phyloP scores from a whole-genome alignment of 805 yeast genomes.

The Helenozyma baotianmanensis region DNA sequence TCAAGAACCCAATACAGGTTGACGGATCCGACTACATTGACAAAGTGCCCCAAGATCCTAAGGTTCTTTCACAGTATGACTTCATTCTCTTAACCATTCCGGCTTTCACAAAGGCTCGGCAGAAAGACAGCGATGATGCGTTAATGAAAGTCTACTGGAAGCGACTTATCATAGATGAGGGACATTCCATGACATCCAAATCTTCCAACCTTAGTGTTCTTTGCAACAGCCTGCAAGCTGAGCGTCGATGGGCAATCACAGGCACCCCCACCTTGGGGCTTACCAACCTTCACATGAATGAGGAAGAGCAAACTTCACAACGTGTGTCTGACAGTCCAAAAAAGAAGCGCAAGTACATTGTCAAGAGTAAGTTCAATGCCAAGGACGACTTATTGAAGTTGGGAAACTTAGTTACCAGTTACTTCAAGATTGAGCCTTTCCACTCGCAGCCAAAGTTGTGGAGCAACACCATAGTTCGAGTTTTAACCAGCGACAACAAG shows the following conservation, averaged over 20 bases:
- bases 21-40: slow-evolving; percentile 16
- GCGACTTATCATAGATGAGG: slow-evolving; percentile 69
- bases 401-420: slow-evolving; percentile 49
- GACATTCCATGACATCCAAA: slow-evolving; percentile 58
- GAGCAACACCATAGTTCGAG: slow-evolving; percentile 43
- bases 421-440: slow-evolving; percentile 59
- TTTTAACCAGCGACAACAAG: slow-evolving; percentile 34
- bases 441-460: slow-evolving; percentile 43
- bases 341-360: slow-evolving; percentile 34
- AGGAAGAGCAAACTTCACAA: slow-evolving; percentile 15
- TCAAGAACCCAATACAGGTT: slow-evolving; percentile 18
- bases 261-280: slow-evolving; percentile 76
- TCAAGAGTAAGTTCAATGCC: slow-evolving; percentile 48
- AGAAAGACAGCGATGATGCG: slow-evolving; percentile 21
- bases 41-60: slow-evolving; percentile 20
- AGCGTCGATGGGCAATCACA: slow-evolving; percentile 68
- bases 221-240: slow-evolving; percentile 48
- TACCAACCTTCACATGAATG: slow-evolving; percentile 51
- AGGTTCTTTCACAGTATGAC: slow-evolving; percentile 43
- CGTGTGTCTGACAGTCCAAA: slow-evolving; percentile 11
- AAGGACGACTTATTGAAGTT: slow-evolving; percentile 49
- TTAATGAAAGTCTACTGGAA: slow-evolving; percentile 56
- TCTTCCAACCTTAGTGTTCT: slow-evolving; percentile 45
- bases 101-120: slow-evolving; percentile 31
- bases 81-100: slow-evolving; percentile 48